These are phyloP conservation scores for Casuarina glauca DNA, from an alignment of 306 rosid genomes.

Conservation along the genomic window DNA sequence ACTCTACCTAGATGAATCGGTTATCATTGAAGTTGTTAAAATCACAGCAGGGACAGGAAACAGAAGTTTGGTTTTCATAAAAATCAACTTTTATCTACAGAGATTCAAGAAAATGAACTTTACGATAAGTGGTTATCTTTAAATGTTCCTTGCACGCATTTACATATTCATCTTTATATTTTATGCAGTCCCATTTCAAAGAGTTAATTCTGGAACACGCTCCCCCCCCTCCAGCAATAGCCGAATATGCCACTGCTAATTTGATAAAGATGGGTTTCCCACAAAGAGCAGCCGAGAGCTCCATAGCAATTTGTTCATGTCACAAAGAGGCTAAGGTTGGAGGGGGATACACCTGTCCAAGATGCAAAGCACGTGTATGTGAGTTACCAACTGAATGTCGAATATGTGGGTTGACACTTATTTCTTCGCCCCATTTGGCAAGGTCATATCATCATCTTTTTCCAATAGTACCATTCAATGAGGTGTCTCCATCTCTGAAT, in stretches of 20 bases:
- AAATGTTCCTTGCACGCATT: conserved; percentile 1
- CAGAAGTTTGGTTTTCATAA: neutral
- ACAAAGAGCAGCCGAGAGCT: conserved; percentile 93
- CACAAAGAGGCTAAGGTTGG: conserved; percentile 90
- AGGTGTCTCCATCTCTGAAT: conserved; percentile 57
- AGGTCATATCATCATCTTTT: conserved; percentile 97
- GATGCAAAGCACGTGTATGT: conserved; percentile 96
- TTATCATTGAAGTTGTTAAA: neutral
- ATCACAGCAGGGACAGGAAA: neutral
- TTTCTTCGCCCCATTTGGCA: conserved; percentile 96
- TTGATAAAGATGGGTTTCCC: conserved; percentile 98
- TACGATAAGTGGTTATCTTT: conserved; percentile 5
- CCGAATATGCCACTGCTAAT: conserved; percentile 87
- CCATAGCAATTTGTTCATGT: conserved; percentile 86
- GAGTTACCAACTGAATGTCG: conserved; percentile 96
- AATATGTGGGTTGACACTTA: conserved; percentile 91
- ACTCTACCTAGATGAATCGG: neutral
- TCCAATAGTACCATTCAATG: conserved; percentile 88
- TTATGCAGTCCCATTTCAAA: conserved; percentile 70
- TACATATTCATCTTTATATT: neutral
- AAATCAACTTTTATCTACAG: conserved; percentile 5
- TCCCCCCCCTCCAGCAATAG: conserved; percentile 98
- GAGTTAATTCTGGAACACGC: conserved; percentile 92
- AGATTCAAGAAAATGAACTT: neutral
- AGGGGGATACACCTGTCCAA: conserved; percentile 91